These are phyloP conservation scores for Zizania palustris DNA, from an alignment of 202 grass and related monocot species.

Conservation along the genomic window DNA sequence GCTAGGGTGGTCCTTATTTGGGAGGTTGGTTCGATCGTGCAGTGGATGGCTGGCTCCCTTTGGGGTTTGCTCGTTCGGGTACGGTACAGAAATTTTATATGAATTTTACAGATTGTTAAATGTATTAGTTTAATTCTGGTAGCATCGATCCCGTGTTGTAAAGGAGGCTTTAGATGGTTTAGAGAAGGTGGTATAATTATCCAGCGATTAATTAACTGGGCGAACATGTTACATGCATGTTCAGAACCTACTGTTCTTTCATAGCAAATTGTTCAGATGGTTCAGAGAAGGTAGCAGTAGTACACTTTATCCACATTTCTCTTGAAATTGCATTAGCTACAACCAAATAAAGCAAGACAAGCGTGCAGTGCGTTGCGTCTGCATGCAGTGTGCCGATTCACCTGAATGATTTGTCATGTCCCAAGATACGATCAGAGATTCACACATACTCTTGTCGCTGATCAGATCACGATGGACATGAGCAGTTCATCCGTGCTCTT, in stretches of 20 bases:
- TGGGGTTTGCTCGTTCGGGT: background rate
- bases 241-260: too few relatives aligned
- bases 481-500: background rate
- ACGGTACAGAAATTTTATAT: too few relatives aligned
- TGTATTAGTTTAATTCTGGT: too few relatives aligned
- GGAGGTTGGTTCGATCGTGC: background rate
- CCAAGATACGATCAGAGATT: slow-evolving; percentile 47
- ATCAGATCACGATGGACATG: slow-evolving; percentile 4
- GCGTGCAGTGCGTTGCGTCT: background rate
- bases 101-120: too few relatives aligned
- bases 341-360: background rate
- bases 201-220: too few relatives aligned
- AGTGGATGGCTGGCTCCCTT: background rate
- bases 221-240: too few relatives aligned
- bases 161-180: too few relatives aligned
- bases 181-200: too few relatives aligned
- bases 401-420: slow-evolving; percentile 35
- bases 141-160: too few relatives aligned
- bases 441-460: slow-evolving; percentile 12
- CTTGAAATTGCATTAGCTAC: background rate
- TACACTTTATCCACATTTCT: background rate
- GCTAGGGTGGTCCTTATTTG: slow-evolving; percentile 35
- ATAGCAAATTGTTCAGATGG: too few relatives aligned
- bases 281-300: too few relatives aligned
- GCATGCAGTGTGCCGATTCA: background rate